Base-by-base conservation (phyloP, 495 filamentous ascomycete species). In the Hypoxylon crocopeplum region DNA sequence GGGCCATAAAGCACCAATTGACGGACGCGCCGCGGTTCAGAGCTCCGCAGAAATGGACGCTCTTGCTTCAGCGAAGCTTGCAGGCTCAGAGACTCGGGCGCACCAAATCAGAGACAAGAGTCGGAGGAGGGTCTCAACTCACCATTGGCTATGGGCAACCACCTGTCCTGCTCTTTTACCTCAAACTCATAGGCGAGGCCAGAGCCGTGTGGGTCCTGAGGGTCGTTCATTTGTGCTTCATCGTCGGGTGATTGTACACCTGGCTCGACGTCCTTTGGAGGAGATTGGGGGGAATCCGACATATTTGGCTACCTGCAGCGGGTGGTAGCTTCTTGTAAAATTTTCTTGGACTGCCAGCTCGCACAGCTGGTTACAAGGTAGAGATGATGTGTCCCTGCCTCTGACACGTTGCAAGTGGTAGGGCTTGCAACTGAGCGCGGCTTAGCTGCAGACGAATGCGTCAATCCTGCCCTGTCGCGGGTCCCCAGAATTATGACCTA, bases 71-170 rank as follows among this genome's bases (percentile, higher is more conserved):
- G 56, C 62, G 54, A 61, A 68, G 64, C 61, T 62, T 64, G 68
- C 67, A 63, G 58, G 62, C 67, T 66, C 72, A 71, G 72, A 76
- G 79, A 79, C 78, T 81, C 72, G 76, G 74, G 72, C 76, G 75
- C 68, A 68, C 63, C 71, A 78, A 73, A 69, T 64, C 68, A 73
- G 65, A 72, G 66, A 69, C 55, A 69, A 72, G 58, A 67, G 69
- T 69, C 51, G 30, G 70, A 74, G 75, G 70, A 92, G 65, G 65
- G 61, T 68, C 68, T 68, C 59, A 68, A 68, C 90, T 85, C 86
- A 98, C 94, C 94, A 93, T 98, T 98, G 80, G 94, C 94, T 86
- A 98, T 98, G 77, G 94, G 94, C 76, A 98, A 87, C 94, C 94
- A 98, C 82, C 94, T 82, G 79, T 98, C 94, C 77, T 98, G 94